Conservation (phyloP, 2,329 filamentous ascomycete species). For the Beauveria pseudobassiana region DNA sequence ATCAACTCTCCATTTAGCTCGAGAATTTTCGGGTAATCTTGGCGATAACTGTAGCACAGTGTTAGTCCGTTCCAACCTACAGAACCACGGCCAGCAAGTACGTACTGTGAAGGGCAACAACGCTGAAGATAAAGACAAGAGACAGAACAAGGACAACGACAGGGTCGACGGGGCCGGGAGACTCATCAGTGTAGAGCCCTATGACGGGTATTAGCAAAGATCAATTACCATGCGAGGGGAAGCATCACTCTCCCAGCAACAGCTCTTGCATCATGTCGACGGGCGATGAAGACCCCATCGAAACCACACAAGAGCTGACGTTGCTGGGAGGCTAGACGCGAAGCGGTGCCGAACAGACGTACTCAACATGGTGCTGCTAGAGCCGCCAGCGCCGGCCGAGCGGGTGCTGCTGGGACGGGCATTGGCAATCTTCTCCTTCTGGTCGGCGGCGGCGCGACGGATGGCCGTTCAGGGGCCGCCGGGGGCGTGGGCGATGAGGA, state of each 20-base stretch:
- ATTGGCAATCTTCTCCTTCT: conserved; percentile 96
- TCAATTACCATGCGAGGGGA: background rate
- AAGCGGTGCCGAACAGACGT: conserved; percentile 32
- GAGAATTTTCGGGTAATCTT: conserved; percentile 89
- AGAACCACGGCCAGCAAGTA: conserved; percentile 16
- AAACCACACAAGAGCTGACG: background rate
- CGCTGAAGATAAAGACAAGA: conserved; percentile 97
- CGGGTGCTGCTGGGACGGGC: conserved; percentile 85
- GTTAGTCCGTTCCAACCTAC: background rate
- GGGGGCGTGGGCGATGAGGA: conserved; percentile 79
- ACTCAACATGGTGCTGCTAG: conserved; percentile 98
- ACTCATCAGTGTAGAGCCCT: conserved; percentile 98
- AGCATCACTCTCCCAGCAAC: background rate
- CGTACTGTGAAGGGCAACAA: conserved; percentile 95
- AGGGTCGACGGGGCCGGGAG: conserved; percentile 90
- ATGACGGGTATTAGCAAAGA: conserved; percentile 20
- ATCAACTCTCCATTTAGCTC: conserved; percentile 34
- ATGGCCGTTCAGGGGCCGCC: conserved; percentile 94
- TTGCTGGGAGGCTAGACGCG: background rate
- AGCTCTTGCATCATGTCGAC: background rate
- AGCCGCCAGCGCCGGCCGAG: conserved; percentile 88
- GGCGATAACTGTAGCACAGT: conserved; percentile 66
- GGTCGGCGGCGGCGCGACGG: conserved; percentile 88
- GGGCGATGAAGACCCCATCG: background rate
- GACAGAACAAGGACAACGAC: conserved; percentile 95